Evolutionary conservation across 495 filamentous ascomycete genomes (phyloP), one percentile per base, ranked within the genome.

Genomic region (Penicillium steckii): DNA sequence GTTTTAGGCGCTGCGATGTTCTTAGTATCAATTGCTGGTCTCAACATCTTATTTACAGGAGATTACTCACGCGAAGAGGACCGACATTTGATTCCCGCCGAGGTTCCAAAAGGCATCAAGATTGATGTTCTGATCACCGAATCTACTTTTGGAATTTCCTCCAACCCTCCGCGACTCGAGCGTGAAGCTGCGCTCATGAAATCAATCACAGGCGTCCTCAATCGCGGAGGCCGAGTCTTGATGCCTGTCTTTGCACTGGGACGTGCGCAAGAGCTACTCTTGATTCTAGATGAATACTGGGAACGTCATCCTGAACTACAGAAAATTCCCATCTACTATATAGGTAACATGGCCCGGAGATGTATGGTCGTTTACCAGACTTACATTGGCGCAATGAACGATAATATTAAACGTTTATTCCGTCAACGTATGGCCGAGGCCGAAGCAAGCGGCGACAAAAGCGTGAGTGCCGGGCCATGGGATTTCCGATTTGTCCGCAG

Each of bases 341-440:
- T 94, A 44, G 90, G 87, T 53, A 95, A 93, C 63, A 80, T 96
- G 42, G 94, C 94, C 1, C 76, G 93, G 56, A 94, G 95, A 68
- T 98, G 94, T 65, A 98, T 98, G 94, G 82, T 96, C 15, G 91
- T 98, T 5, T 98, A 98, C 63, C 93, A 97, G 68, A 98, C 94
- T 1, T 97, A 97, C 62, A 88, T 96, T 52, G 87, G 89, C 46
- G 89, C 91, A 22, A 98, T 98, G 94, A 98, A 98, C 65, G 93
- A 96, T 66, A 97, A 96, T 60, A 97, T 98, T 71, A 96, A 95
- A 63, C 81, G 88, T 2, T 79, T 94, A 7, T 95, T 95, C 72
- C 79, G 88, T 17, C 86, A 93, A 62, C 81, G 89, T 23, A 89
- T 91, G 84, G 88, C 86, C 4, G 90, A 96, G 68, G 89, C 89